Percentiles rank a stretch among this genome's conserved stretches.
These are phyloP conservation scores for Lactarius psammicola DNA, from an alignment of 768 basidiomycete species.

Conservation along the genomic window DNA sequence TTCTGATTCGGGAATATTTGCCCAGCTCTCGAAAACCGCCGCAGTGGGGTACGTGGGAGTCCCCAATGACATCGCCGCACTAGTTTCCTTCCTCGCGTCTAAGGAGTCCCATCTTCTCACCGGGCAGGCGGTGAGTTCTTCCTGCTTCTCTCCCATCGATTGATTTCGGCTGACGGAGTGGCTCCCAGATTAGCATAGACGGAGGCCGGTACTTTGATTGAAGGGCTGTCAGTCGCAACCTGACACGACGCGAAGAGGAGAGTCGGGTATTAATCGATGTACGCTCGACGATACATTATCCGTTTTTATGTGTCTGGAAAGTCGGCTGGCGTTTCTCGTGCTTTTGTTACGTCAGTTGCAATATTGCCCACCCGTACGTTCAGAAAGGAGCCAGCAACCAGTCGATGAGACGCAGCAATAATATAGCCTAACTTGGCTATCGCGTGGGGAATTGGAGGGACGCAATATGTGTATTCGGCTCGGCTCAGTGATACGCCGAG, in stretches of 20 bases:
- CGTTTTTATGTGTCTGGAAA: not conserved
- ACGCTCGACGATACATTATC: not conserved
- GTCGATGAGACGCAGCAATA: not conserved
- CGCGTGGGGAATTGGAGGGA: not conserved
- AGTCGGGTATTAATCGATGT: not conserved
- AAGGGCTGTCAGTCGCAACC: not conserved
- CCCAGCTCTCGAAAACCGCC: conserved; percentile 22
- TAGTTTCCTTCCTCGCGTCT: conserved; percentile 38
- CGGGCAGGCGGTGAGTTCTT: conserved; percentile 29
- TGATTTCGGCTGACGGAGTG: conserved; percentile 2
- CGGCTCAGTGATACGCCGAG: not conserved
- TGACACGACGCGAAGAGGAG: not conserved
- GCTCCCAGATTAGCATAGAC: conserved; percentile 23
- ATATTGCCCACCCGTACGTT: not conserved
- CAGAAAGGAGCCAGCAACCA: not conserved
- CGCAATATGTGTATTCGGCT: not conserved
- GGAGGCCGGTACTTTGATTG: conserved; percentile 26
- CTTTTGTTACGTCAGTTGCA: too few species aligned
- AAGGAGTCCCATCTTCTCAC: conserved; percentile 36
- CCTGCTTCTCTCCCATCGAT: not conserved
- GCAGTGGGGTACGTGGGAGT: conserved; percentile 30
- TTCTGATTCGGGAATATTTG: not conserved
- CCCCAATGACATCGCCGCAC: conserved; percentile 32
- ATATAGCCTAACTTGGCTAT: not conserved
- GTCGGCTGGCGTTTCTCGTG: too few species aligned